These are phyloP conservation scores for Hyphopichia homilentoma DNA, from an alignment of 805 yeast genomes.

Conservation along the genomic window DNA sequence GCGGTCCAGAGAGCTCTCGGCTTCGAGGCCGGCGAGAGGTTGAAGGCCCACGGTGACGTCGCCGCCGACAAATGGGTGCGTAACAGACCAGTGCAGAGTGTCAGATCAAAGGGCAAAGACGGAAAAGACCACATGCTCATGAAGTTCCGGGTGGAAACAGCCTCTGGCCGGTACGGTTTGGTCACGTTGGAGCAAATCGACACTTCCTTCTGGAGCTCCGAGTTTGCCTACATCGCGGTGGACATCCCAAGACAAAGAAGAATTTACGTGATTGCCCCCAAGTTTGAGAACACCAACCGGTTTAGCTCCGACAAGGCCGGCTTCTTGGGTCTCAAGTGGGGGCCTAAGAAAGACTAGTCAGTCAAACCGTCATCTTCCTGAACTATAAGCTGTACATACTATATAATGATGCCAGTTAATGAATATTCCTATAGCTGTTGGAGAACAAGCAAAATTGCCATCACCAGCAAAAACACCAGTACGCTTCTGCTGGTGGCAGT, in stretches of 20 bases:
- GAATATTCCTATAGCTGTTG: background rate
- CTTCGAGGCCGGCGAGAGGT: conserved; percentile 50
- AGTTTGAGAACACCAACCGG: conserved; percentile 40
- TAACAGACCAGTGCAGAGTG: conserved; percentile 77
- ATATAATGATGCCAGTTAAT: no score
- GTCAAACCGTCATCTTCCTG: background rate
- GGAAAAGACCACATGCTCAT: conserved; percentile 79
- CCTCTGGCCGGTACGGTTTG: conserved; percentile 54
- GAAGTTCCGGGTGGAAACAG: conserved; percentile 84
- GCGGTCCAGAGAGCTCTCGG: conserved; percentile 55
- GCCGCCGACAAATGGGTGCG: conserved; percentile 78
- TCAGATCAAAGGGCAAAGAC: conserved; percentile 61
- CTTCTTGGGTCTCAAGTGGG: conserved; percentile 84
- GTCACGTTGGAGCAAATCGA: conserved; percentile 81
- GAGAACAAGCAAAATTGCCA: background rate
- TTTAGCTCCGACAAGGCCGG: conserved; percentile 42
- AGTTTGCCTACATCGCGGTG: conserved; percentile 66
- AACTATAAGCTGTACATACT: background rate
- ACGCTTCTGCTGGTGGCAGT: background rate
- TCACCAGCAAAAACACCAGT: background rate
- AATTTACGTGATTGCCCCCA: conserved; percentile 66
- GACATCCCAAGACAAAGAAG: conserved; percentile 73
- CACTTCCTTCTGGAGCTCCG: conserved; percentile 60
- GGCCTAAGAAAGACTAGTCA: conserved; percentile 55
- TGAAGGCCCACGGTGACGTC: conserved; percentile 81